These are phyloP conservation scores for Fraxinus sp. DNA, from an alignment of 305 asterid genomes.

Conservation along the genomic window DNA sequence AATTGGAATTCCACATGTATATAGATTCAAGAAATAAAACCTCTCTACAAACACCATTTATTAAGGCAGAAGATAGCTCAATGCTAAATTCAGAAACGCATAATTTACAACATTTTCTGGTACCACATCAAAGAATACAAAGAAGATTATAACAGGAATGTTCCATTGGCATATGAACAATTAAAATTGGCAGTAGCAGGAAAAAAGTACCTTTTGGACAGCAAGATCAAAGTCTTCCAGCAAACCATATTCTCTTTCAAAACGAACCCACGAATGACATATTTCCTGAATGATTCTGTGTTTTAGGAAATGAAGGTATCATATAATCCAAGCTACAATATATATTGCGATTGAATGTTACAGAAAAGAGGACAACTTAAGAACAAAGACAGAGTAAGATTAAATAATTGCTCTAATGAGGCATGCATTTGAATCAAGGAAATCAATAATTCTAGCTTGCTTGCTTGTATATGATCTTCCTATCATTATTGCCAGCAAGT, in stretches of 20 bases:
- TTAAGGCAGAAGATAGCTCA: slow-evolving; percentile 3
- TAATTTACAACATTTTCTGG: neutral
- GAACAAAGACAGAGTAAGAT: slow-evolving; percentile 12
- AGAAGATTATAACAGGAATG: slow-evolving; percentile 6
- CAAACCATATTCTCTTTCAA: slow-evolving; percentile 88
- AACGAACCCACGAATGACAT: slow-evolving; percentile 81
- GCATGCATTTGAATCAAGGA: slow-evolving; percentile 13
- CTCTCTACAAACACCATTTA: neutral
- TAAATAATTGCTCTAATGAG: neutral
- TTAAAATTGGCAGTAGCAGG: slow-evolving; percentile 9
- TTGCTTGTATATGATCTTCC: neutral
- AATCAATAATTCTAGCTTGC: slow-evolving; percentile 6
- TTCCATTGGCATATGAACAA: slow-evolving; percentile 19
- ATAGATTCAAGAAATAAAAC: neutral
- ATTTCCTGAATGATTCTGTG: slow-evolving; percentile 92
- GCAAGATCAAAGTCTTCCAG: slow-evolving; percentile 83
- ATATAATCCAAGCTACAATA: slow-evolving; percentile 54
- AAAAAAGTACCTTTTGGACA: slow-evolving; percentile 62
- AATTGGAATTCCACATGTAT: neutral
- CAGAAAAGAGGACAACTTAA: neutral
- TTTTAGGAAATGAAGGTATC: slow-evolving; percentile 65
- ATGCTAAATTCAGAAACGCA: slow-evolving; percentile 13
- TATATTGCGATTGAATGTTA: slow-evolving; percentile 21
- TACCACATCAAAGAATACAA: neutral
- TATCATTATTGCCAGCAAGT: neutral